These are phyloP conservation scores for Physcomitrium patens DNA, from an alignment of 225 moss, liverwort and hornwort species.

Conservation along the genomic window DNA sequence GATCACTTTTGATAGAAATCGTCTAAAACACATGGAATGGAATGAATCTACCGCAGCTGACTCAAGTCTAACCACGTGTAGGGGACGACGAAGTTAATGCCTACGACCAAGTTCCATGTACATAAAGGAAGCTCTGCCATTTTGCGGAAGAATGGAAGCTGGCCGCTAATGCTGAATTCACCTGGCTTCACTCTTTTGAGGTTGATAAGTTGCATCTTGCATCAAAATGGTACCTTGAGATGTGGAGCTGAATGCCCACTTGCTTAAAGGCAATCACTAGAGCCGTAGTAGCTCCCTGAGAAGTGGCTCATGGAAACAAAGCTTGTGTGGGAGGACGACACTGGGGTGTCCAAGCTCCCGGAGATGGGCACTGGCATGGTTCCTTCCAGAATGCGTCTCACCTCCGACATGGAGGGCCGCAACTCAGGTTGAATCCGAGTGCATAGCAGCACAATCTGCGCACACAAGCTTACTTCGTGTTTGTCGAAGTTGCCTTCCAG, in stretches of 20 bases:
- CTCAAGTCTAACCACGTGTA: not conserved
- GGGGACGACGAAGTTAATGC: not conserved
- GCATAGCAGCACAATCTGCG: constrained; percentile 62
- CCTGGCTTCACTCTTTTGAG: no score
- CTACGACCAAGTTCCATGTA: not conserved
- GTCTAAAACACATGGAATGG: not conserved
- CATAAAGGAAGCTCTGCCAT: not conserved
- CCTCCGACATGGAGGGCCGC: constrained; percentile 61
- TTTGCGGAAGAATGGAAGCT: no score
- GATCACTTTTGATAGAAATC: not conserved
- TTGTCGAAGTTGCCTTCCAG: constrained; percentile 59
- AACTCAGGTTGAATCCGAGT: constrained; percentile 64
- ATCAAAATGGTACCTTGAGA: not conserved
- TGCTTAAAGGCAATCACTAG: constrained; percentile 40
- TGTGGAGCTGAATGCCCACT: no score
- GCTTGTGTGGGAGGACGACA: constrained; percentile 41
- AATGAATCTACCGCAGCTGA: not conserved
- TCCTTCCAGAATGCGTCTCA: constrained; percentile 61
- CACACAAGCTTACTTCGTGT: constrained; percentile 63
- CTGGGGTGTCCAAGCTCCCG: constrained; percentile 43
- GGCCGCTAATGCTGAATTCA: no score
- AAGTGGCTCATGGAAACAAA: constrained; percentile 46
- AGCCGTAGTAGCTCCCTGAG: constrained; percentile 48
- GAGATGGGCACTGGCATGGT: constrained; percentile 52
- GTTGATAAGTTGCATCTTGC: not conserved